phyloP scores from a whole-genome alignment of 2,329 filamentous ascomycete genomes.

The Parafenestella ontariensis region DNA sequence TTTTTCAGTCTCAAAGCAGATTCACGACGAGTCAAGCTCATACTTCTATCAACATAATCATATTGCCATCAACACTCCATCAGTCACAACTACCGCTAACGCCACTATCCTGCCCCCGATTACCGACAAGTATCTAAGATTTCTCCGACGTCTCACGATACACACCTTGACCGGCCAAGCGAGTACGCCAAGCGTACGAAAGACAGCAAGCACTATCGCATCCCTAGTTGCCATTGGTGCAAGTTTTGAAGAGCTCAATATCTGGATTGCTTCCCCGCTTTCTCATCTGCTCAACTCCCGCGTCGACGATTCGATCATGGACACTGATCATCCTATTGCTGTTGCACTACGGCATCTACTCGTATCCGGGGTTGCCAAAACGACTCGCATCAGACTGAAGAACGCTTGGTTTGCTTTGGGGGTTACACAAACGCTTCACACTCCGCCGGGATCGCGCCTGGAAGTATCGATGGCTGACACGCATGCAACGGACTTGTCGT shows the following conservation, averaged over 20 bases:
- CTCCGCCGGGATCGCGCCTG: constrained; percentile 7
- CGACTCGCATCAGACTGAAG: constrained; percentile 11
- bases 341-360: constrained; percentile 15
- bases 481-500: background rate
- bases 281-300: constrained; percentile 19
- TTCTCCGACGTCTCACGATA: constrained; percentile 18
- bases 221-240: constrained; percentile 17
- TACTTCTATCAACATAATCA: constrained; percentile 30
- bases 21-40: constrained; percentile 27
- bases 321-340: constrained; percentile 20
- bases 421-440: constrained; percentile 11
- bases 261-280: constrained; percentile 15
- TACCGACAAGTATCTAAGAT: constrained; percentile 26
- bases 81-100: background rate
- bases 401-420: constrained; percentile 21
- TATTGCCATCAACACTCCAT: constrained; percentile 10
- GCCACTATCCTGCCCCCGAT: constrained; percentile 25
- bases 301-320: constrained; percentile 26
- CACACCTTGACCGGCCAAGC: constrained; percentile 6
- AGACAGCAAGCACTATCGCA: constrained; percentile 14
- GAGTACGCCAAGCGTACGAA: constrained; percentile 2
- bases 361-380: constrained; percentile 8
- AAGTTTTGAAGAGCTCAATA: constrained; percentile 14
- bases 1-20: constrained; percentile 19
- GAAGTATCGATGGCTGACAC: constrained; percentile 3